Conservation (phyloP, 768 basidiomycete genomes). For the Trametes cinnabarina region DNA sequence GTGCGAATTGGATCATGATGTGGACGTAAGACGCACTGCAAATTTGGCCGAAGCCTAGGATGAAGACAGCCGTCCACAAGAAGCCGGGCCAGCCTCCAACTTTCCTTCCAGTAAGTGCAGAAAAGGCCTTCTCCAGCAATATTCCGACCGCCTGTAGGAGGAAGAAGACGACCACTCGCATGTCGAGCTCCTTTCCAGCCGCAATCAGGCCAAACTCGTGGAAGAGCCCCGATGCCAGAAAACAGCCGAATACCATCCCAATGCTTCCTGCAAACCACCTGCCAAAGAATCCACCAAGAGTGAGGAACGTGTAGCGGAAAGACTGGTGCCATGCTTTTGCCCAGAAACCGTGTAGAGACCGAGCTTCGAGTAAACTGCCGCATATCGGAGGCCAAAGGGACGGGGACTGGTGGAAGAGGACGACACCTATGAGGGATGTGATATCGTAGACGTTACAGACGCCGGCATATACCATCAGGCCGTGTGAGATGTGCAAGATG, state of each 20-base stretch:
- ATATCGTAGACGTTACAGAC: slow-evolving; percentile 66
- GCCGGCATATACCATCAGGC: slow-evolving; percentile 58
- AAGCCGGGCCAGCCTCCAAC: slow-evolving; percentile 60
- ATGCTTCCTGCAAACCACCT: slow-evolving; percentile 49
- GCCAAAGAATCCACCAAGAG: slow-evolving; percentile 69
- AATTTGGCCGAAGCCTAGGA: slow-evolving; percentile 62
- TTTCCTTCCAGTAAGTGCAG: slow-evolving; percentile 50
- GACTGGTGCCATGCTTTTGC: slow-evolving; percentile 75
- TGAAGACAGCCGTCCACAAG: slow-evolving; percentile 66
- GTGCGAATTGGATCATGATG: neutral
- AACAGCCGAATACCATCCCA: slow-evolving; percentile 70
- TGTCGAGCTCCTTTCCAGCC: slow-evolving; percentile 60
- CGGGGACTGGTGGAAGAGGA: slow-evolving; percentile 49
- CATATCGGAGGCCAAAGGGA: slow-evolving; percentile 70
- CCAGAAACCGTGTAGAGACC: slow-evolving; percentile 75
- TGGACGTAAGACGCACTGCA: neutral
- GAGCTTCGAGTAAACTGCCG: slow-evolving; percentile 62
- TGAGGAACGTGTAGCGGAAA: slow-evolving; percentile 67
- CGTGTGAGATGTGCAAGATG: slow-evolving; percentile 59
- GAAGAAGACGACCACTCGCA: slow-evolving; percentile 62
- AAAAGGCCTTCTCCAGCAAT: slow-evolving; percentile 62
- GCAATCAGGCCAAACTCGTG: slow-evolving; percentile 68
- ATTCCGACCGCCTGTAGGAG: slow-evolving; percentile 62
- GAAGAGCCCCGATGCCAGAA: slow-evolving; percentile 72
- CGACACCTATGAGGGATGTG: slow-evolving; percentile 58